Base-by-base conservation (phyloP, 2,329 filamentous ascomycete genomes). In the Cytospora paraplurivora region DNA sequence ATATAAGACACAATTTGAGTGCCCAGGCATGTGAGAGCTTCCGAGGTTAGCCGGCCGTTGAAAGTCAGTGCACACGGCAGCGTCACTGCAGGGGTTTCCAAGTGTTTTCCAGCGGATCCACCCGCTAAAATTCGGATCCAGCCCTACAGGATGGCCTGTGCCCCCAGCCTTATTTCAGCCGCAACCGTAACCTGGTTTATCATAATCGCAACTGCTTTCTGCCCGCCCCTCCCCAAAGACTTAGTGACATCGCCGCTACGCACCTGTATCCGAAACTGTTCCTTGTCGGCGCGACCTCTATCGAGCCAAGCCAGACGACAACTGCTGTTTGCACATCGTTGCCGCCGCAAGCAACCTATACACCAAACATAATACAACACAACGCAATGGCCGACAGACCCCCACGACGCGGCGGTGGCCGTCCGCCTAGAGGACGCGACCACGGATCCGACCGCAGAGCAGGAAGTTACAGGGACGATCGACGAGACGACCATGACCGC, bases 401-500 rank as follows among this genome's bases (percentile, higher is more conserved):
- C n/a, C 54, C 59, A 8, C 37, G 62, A 50, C 59, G 63, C 49
- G 58, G 62, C 61, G 53, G 62, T 7, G 56, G 53, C 54, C 50
- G 64, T 6, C 32, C 62, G 55, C 63, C 54, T 13, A 53, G 52
- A 17, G 59, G 56, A 56, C 44, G 59, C 19, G 59, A 61, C 27
- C 27, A 21, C 19, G 51, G 44, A 34, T 7, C 59, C 72, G 72
- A 79, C 63, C 72, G 77, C 56, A 69, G 72, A 50, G 67, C 52
- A 13, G 59, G 59, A 51, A 56, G 64, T 52, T 63, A 72, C 38
- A 71, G 77, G 59, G 67, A 69, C 50, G 64, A 71, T 66, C 72
- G 78, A 61, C 78, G 81, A 15, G 65, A 69, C 41, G 65, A 71
- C 67, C 72, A 78, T 61, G 78, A 81, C 19, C 66, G 67, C 19